phyloP scores from a whole-genome alignment of 495 filamentous ascomycete species.

The Cenococcum geophilum region DNA sequence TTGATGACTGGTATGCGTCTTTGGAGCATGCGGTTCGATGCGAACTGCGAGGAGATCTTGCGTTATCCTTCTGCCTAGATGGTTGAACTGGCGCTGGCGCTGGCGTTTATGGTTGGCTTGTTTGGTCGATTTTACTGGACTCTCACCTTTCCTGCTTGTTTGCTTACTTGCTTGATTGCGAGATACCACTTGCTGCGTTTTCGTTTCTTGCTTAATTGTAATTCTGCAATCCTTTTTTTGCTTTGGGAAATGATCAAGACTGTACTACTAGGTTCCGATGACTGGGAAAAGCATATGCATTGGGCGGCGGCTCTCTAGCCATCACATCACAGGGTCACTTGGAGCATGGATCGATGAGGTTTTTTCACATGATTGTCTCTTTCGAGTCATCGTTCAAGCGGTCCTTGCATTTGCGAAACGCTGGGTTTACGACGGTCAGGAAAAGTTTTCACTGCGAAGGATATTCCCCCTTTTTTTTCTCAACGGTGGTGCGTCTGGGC shows the following conservation, averaged over 20 bases:
- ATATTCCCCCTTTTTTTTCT: conserved; percentile 21
- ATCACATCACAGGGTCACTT: neutral
- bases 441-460: conserved; percentile 24
- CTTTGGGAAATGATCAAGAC: conserved; percentile 13
- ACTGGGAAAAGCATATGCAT: conserved; percentile 9
- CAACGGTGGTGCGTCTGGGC: conserved; percentile 17
- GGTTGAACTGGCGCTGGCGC: neutral
- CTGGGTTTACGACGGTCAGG: conserved; percentile 11
- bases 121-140: conserved; percentile 9
- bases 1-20: conserved; percentile 88
- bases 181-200: conserved; percentile 3
- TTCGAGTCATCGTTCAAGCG: conserved; percentile 6
- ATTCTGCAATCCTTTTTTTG: conserved; percentile 24
- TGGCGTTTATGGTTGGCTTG: conserved; percentile 9
- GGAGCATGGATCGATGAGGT: conserved; percentile 7
- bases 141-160: neutral
- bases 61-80: conserved; percentile 41
- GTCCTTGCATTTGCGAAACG: conserved; percentile 13
- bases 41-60: conserved; percentile 91
- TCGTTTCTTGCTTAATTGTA: conserved; percentile 25
- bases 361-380: conserved; percentile 8
- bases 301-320: conserved; percentile 2
- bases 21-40: conserved; percentile 93
- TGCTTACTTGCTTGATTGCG: conserved; percentile 5
- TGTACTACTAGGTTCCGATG: conserved; percentile 25